Conservation (phyloP, 208 protist species). For the Acanthamoeba lenticulata region DNA sequence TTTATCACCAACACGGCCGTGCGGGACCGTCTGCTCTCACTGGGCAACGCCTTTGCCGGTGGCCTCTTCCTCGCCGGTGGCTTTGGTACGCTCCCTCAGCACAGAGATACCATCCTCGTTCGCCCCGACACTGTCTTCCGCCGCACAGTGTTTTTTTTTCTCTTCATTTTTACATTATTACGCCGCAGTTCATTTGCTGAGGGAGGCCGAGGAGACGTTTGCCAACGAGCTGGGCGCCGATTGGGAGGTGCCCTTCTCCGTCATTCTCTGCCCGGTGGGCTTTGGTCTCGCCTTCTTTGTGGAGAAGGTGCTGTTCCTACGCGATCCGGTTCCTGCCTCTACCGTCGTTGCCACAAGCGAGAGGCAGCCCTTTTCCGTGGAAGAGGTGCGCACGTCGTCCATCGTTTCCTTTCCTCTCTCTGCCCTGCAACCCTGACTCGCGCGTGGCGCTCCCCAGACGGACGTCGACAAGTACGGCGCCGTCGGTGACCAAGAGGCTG, state of each 20-base stretch:
- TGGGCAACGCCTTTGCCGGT: constrained; percentile 62
- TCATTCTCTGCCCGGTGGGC: constrained; percentile 50
- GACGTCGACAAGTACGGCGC: not conserved
- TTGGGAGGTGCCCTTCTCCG: not conserved
- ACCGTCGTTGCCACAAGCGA: not conserved
- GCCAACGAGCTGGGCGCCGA: not conserved
- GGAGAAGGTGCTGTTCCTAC: constrained; percentile 56
- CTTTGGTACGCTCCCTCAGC: constrained; percentile 5
- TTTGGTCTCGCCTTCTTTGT: constrained; percentile 63
- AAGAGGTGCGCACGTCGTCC: not conserved
- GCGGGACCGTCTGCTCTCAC: constrained; percentile 52
- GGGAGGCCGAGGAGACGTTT: constrained; percentile 61
- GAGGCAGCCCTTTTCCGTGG: not conserved
- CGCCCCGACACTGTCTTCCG: no score
- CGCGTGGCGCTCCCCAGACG: not conserved
- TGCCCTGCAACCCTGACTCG: not conserved
- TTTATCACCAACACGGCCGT: not conserved
- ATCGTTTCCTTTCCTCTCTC: no score
- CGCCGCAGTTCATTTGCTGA: constrained; percentile 58
- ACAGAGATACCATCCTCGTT: no score
- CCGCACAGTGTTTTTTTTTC: not conserved
- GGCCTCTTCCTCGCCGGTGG: constrained; percentile 62
- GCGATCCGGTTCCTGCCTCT: not conserved
- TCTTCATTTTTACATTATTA: not conserved
- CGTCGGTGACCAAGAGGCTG: not conserved